phyloP scores from a whole-genome alignment of 2,329 filamentous ascomycete genomes.

The Daldinia sp. region DNA sequence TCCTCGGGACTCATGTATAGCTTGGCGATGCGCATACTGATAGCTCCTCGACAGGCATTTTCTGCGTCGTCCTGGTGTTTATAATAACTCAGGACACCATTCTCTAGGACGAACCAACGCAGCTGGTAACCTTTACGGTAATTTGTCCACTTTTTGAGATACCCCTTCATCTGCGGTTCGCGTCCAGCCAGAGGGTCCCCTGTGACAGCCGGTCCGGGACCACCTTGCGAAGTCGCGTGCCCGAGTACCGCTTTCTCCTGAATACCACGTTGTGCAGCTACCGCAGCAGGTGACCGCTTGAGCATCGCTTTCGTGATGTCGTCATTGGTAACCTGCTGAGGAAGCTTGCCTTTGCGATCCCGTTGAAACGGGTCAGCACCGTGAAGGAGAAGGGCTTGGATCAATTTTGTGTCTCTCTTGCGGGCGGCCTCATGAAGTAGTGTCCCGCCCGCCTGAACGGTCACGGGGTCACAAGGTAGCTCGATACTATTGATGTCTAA shows the following conservation, averaged over 20 bases:
- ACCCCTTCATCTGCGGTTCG: slow-evolving; percentile 98
- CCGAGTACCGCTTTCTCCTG: slow-evolving; percentile 97
- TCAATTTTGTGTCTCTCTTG: slow-evolving; percentile 86
- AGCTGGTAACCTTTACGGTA: slow-evolving; percentile 97
- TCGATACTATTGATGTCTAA: slow-evolving; percentile 94
- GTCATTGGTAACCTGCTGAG: slow-evolving; percentile 96
- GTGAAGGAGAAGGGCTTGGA: slow-evolving; percentile 90
- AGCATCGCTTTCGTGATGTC: slow-evolving; percentile 88
- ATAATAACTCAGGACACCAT: slow-evolving; percentile 97
- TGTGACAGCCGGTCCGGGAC: slow-evolving; percentile 63
- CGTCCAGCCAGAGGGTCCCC: slow-evolving; percentile 77
- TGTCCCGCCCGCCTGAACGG: slow-evolving; percentile 86
- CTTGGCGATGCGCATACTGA: slow-evolving; percentile 97
- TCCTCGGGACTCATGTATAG: slow-evolving; percentile 97
- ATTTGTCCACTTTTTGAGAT: slow-evolving; percentile 99
- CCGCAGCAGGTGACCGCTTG: slow-evolving; percentile 93
- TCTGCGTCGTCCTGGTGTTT: slow-evolving; percentile 98
- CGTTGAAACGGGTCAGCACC: slow-evolving; percentile 96
- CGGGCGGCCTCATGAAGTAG: slow-evolving; percentile 93
- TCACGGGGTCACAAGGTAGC: slow-evolving; percentile 82
- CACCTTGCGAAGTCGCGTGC: slow-evolving; percentile 70
- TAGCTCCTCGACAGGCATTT: slow-evolving; percentile 94
- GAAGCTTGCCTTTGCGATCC: slow-evolving; percentile 93
- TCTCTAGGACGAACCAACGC: slow-evolving; percentile 97
- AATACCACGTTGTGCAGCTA: slow-evolving; percentile 92